Evolutionary conservation across 2,329 filamentous ascomycete genomes (phyloP).

Genomic region (Paraphoma sp.): DNA sequence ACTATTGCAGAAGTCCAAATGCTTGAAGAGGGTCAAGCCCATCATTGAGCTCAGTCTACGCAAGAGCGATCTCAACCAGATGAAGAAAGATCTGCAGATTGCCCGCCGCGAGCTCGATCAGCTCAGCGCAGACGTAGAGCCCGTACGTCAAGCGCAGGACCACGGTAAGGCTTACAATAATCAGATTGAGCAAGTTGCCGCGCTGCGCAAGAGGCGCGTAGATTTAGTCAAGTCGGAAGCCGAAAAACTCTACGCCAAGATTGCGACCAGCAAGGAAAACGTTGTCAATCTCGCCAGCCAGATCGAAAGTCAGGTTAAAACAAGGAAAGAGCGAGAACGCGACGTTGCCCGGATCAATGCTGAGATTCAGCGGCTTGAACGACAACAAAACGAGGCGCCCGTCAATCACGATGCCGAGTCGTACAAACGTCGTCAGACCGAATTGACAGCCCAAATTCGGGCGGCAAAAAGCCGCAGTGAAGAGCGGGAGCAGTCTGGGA

Average conservation of each 20-base stretch:
- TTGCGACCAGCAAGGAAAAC: conserved; percentile 44
- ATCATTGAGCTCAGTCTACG: conserved; percentile 69
- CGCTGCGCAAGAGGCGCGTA: conserved; percentile 62
- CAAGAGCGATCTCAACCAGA: conserved; percentile 54
- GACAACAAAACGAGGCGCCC: conserved; percentile 66
- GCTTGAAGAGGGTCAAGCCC: conserved; percentile 70
- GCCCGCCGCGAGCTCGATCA: conserved; percentile 64
- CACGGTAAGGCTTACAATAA: conserved; percentile 72
- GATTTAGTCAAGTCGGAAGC: conserved; percentile 61
- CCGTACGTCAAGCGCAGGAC: conserved; percentile 72
- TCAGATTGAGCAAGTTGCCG: conserved; percentile 63
- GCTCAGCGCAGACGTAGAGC: conserved; percentile 68
- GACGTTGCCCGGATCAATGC: conserved; percentile 43
- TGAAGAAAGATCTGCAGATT: conserved; percentile 63
- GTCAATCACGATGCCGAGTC: conserved; percentile 71
- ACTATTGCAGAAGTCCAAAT: conserved; percentile 68
- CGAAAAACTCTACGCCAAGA: conserved; percentile 49
- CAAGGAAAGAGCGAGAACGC: conserved; percentile 49
- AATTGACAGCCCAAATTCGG: conserved; percentile 57
- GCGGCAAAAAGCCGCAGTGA: conserved; percentile 56
- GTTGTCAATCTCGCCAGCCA: conserved; percentile 53
- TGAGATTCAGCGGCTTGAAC: conserved; percentile 69
- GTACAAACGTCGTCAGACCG: conserved; percentile 75
- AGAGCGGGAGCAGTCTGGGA: conserved; percentile 52
- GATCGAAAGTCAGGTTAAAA: conserved; percentile 48